Evolutionary conservation across 805 yeast species (phyloP).

Genomic region (Candida patagonica): DNA sequence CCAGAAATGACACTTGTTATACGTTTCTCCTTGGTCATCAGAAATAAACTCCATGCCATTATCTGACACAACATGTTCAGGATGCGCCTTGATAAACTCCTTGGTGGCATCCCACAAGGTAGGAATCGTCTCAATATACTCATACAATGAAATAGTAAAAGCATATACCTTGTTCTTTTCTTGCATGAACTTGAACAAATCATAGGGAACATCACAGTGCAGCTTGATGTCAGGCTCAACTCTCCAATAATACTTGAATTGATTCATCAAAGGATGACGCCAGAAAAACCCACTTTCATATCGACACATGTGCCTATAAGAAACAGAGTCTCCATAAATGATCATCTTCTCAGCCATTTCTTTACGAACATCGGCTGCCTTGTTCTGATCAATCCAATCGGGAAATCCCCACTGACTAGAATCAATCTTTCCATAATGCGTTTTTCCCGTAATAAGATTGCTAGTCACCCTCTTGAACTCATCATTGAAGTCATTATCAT

Average conservation of each 20-base stretch:
- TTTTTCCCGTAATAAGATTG: constrained; percentile 52
- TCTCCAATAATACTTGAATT: constrained; percentile 87
- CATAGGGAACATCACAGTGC: constrained; percentile 71
- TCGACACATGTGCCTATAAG: constrained; percentile 88
- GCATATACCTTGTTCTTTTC: constrained; percentile 66
- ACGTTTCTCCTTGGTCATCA: constrained; percentile 57
- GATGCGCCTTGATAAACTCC: constrained; percentile 51
- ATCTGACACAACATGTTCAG: constrained; percentile 48
- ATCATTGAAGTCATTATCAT: constrained; percentile 65
- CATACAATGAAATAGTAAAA: constrained; percentile 65
- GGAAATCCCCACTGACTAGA: constrained; percentile 84
- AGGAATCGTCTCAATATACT: constrained; percentile 59
- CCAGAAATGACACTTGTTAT: constrained; percentile 86
- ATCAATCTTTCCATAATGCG: constrained; percentile 66
- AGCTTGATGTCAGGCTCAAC: constrained; percentile 77
- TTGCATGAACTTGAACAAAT: constrained; percentile 71
- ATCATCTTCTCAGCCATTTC: constrained; percentile 44
- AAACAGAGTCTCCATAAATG: constrained; percentile 64
- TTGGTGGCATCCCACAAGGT: constrained; percentile 69
- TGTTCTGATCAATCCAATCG: constrained; percentile 60
- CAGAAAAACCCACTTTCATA: constrained; percentile 79
- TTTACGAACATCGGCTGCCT: constrained; percentile 56
- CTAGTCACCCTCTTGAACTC: constrained; percentile 53
- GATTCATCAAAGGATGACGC: constrained; percentile 54
- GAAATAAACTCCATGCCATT: constrained; percentile 65